Evolutionary conservation across 2,329 filamentous ascomycete species (phyloP).

Genomic region (Amauroascus verrucosus): DNA sequence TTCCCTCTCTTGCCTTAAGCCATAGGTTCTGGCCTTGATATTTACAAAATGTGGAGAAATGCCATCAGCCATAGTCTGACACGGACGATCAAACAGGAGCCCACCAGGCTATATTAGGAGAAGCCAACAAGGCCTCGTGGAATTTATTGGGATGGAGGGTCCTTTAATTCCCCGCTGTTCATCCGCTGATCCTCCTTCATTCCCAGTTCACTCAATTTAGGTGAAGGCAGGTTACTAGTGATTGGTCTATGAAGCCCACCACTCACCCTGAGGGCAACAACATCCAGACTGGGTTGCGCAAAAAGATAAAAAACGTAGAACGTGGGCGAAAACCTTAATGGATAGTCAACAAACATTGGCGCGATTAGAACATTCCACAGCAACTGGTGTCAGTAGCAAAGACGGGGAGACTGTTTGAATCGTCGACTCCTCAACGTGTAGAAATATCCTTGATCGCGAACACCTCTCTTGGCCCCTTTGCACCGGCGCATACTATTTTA

Average conservation of each 20-base stretch:
- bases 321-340: neutral
- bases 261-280: neutral
- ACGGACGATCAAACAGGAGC: conserved; percentile 13
- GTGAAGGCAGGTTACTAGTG: neutral
- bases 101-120: conserved; percentile 4
- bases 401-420: neutral
- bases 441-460: neutral
- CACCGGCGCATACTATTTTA: neutral
- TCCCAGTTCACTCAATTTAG: neutral
- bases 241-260: neutral
- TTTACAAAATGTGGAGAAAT: conserved; percentile 1
- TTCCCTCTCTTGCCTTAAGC: neutral
- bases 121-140: conserved; percentile 1
- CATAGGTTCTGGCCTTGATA: conserved; percentile 5
- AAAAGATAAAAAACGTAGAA: neutral
- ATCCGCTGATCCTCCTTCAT: neutral
- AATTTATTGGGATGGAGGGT: conserved; percentile 2
- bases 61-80: conserved; percentile 6
- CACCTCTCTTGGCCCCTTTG: conserved; percentile 5
- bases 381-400: neutral
- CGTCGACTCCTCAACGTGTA: neutral
- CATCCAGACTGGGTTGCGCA: neutral
- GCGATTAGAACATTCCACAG: neutral
- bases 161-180: conserved; percentile 4
- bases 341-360: neutral